Conservation (phyloP, 1,284 basidiomycete genomes). For the Bondarzewia mesenterica region DNA sequence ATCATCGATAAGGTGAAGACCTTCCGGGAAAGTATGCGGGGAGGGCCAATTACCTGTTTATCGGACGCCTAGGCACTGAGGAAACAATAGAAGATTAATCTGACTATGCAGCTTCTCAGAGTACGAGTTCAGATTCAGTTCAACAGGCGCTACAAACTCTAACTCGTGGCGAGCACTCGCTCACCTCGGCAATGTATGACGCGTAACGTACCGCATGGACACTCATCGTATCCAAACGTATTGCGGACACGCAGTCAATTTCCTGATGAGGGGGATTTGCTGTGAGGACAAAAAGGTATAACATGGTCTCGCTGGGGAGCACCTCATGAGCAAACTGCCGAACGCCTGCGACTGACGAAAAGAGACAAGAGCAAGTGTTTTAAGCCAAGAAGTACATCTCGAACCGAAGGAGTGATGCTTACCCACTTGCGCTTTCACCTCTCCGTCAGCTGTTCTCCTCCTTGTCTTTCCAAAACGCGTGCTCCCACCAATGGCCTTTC, state of each 20-base stretch:
- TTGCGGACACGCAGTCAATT: not conserved
- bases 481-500: constrained; percentile 45
- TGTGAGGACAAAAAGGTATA: not conserved
- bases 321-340: not conserved
- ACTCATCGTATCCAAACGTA: not conserved
- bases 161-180: not conserved
- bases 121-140: no score
- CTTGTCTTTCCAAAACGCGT: constrained; percentile 42
- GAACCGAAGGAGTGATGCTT: no score
- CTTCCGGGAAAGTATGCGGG: not conserved
- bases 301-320: not conserved
- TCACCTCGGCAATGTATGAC: not conserved
- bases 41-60: not conserved
- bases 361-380: not conserved
- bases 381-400: no score
- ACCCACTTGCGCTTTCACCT: no score
- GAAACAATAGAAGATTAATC: not conserved
- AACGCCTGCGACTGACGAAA: not conserved
- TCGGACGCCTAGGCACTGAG: not conserved
- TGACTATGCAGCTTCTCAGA: not conserved
- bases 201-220: not conserved
- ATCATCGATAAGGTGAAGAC: not conserved
- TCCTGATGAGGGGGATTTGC: not conserved
- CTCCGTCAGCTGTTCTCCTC: constrained; percentile 1
- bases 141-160: not conserved